Base-by-base conservation (phyloP, 495 filamentous ascomycete genomes). In the Hypoxylon cercidicola region DNA sequence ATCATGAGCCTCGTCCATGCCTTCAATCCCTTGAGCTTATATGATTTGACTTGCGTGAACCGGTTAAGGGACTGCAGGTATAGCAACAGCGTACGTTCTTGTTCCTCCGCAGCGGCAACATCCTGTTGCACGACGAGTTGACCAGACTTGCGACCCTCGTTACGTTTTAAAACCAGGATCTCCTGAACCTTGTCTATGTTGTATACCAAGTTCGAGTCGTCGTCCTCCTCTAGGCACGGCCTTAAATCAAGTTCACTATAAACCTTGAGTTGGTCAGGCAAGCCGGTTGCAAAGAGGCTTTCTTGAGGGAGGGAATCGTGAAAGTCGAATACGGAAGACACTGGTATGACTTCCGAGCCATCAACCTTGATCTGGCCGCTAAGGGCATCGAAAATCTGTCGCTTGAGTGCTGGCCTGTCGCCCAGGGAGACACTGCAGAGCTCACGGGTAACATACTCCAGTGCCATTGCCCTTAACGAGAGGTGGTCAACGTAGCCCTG, bases 231-330 rank as follows among this genome's bases (percentile, higher is more conserved):
- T 0, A 81, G 74, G 57, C 86, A 93, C 7, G 86, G 70, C 3
- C 82, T 76, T 41, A 94, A 70, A 57, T 89, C 84, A 34, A 94
- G 67, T 39, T 86, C 84, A 13, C 78, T 72, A 52, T 93, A 88
- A 35, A 84, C 79, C 9, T 73, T 72, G 16, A 87, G 75, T 9
- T 32, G 30, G 11, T 79, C 56, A 7, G 90, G 88, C 1, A 68
- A 53, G 9, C 75, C 55, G 32, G 82, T 70, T 35, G 79, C 64
- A 61, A 81, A 82, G 1, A 78, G 51, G 40, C 87, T 80, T 40
- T 93, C 87, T 7, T 91, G 74, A 55, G 93, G 88, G 28, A 93
- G 81, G 56, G 98, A 97, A 76, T 98, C 96, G 56, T 97, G 93
- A 18, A 97, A 84, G 64, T 97, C 96, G 74, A 97, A 96, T 12